Conservation (phyloP, 192 early-diverging fungal genomes). For the Backusella westeae region DNA sequence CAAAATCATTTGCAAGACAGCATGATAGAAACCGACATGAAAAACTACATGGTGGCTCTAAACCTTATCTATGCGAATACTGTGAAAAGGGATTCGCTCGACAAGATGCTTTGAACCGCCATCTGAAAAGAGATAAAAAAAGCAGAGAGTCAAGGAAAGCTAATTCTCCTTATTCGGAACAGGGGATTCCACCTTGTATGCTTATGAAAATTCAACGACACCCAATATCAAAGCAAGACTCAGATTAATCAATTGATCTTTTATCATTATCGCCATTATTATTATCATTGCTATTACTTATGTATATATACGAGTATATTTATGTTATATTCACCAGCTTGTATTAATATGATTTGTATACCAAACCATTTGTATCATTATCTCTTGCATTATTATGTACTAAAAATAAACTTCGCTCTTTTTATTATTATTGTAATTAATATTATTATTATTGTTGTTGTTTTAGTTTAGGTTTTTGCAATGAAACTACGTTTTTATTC, state of each 20-base stretch:
- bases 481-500: background rate
- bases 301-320: background rate
- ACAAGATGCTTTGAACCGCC: constrained; percentile 69
- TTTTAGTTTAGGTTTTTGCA: background rate
- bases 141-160: background rate
- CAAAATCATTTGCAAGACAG: constrained; percentile 73
- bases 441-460: background rate
- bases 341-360: background rate
- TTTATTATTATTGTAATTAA: background rate
- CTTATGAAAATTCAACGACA: background rate
- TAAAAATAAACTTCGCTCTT: background rate
- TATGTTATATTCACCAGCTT: background rate
- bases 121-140: constrained; percentile 55
- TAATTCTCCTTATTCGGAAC: background rate
- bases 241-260: background rate
- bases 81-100: constrained; percentile 73
- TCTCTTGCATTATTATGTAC: background rate
- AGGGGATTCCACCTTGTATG: background rate
- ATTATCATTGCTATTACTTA: background rate
- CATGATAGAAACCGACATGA: constrained; percentile 88
- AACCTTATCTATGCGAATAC: constrained; percentile 64
- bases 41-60: constrained; percentile 70
- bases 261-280: background rate
- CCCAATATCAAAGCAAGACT: background rate
- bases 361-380: background rate